phyloP scores from a whole-genome alignment of 2,329 filamentous ascomycete genomes.

The Chrysosporium queenslandicum region DNA sequence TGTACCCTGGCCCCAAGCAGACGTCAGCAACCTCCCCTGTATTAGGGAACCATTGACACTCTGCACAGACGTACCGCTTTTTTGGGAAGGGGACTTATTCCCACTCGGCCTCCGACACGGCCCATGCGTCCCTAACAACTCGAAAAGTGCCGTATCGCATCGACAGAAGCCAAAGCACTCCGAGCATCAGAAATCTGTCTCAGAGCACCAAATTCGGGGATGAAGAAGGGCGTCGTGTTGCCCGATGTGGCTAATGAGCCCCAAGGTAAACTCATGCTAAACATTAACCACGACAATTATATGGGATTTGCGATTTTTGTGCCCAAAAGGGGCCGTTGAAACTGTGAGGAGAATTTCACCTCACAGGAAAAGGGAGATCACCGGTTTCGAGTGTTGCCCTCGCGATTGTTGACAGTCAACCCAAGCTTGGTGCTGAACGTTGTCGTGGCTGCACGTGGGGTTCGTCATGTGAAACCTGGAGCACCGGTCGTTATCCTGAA shows the following conservation, averaged over 20 bases:
- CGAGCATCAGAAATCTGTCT: constrained; percentile 9
- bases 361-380: background rate
- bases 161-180: background rate
- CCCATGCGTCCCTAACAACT: constrained; percentile 2
- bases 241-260: background rate
- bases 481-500: constrained; percentile 7
- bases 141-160: background rate
- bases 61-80: constrained; percentile 1
- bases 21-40: constrained; percentile 4
- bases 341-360: background rate
- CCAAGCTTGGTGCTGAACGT: background rate
- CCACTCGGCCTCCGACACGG: background rate
- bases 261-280: background rate
- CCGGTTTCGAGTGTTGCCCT: background rate
- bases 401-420: background rate
- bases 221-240: background rate
- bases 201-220: constrained; percentile 1
- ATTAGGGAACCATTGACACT: background rate
- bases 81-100: background rate
- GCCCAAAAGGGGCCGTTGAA: constrained; percentile 6
- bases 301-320: background rate
- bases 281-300: background rate
- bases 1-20: background rate
- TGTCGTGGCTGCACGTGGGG: background rate
- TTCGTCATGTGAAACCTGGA: constrained; percentile 12